Base-by-base conservation (phyloP, 202 grass and related monocot genomes). In the Digitaria exilis region DNA sequence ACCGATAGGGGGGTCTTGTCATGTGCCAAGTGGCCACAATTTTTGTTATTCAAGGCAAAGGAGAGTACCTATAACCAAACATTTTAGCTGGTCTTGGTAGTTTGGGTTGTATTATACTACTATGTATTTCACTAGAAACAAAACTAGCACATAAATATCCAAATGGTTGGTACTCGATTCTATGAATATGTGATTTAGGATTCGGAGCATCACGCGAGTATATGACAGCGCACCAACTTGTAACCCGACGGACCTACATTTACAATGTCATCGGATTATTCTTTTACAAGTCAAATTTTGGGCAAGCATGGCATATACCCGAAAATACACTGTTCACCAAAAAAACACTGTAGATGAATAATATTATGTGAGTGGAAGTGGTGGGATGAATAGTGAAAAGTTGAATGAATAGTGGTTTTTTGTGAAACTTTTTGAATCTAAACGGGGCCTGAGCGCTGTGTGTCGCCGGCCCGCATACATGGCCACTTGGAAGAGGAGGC, bases 1-100 rank as follows among this genome's bases (percentile, higher is more conserved):
- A 89, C 48, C 73, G 56, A 86, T 78, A 60, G n/a, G 51, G 68
- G 86, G 81, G 69, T 16, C 59, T 60, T 88, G 87, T 73, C 87
- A 84, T 73, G 59, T 73, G 78, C 58, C 82, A 85, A 72, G 82
- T 82, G 77, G 82, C 22, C 71, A 71, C 57, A 6, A 7, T 58
- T 82, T 76, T 54, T 78, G 51, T 49, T 77, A 73, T 82, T 63
- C 29, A 57, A 65, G 55, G 81, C 64, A 71, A 46, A 61, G 28
- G 13, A 14, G 14, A 17, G 67, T 26, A 82, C 49, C 81, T 79
- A 8, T 19, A 56, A n/a, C n/a, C n/a, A n/a, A n/a, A n/a, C 44
- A 35, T 59, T 46, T 61, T 39, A 76, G 52, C 26, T 66, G 21
- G 21, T 76, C 3, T 65, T 63, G 13, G 25, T 76, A 39, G 7